Evolutionary conservation across 2,329 filamentous ascomycete species (phyloP), one percentile per base, ranked within the genome.

Genomic region (Aspergillus sp.): DNA sequence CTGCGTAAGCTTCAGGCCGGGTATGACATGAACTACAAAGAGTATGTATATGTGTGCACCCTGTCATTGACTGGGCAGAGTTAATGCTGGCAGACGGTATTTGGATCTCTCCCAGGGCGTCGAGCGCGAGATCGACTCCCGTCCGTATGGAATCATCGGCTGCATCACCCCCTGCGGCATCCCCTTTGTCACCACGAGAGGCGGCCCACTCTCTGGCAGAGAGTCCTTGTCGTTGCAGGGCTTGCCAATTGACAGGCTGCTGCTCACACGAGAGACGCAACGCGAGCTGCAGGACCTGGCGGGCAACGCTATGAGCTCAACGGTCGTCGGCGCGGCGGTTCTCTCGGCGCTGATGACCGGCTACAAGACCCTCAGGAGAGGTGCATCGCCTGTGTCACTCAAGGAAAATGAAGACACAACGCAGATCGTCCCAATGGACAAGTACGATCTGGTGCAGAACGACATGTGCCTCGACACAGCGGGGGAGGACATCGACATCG

Each of bases 291-390:
- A 79, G 40, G 75, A 86, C 42, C 61, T 89, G 2, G 81, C 80
- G 2, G 83, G 83, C 0, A 89, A 91, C 51, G 83, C 83, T 0
- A 89, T 89, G 83, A 77, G 73, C 1, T 75, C 75, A 0, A 81
- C 82, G 0, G 79, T 86, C 1, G 74, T 86, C 7, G 80, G 78
- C 2, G 66, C 72, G 2, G 71, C 73, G 0, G 68, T 82, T 1
- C 46, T 84, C 2, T 63, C 74, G 1, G 69, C 74, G 0, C 53
- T 88, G 1, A 68, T 76, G 24, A 49, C 55, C 15, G 54, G 41
- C 34, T 47, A 50, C 29, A 44, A 44, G 29, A 43, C 53, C n/a
- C 41, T 62, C 4, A 33, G 49, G n/a, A 35, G 38, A 15, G 52
- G 45, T 0, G 24, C 39, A n/a, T 12, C 10, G 4, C 10, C 16